Base-by-base conservation (phyloP, 495 filamentous ascomycete species). In the Cetradonia linearis region DNA sequence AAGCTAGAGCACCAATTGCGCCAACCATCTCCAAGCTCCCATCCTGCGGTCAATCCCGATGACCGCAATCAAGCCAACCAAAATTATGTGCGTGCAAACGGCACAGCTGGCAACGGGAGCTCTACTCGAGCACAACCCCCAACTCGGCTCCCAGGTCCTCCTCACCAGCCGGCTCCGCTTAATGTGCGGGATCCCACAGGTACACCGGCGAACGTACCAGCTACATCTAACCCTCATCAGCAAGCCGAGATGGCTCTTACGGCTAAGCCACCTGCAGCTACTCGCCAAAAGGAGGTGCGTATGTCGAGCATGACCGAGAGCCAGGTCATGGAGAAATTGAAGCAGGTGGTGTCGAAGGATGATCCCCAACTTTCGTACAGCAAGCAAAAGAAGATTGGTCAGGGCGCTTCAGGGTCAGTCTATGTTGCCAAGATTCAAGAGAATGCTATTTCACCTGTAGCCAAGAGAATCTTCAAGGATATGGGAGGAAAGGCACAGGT, bases 361-460 rank as follows among this genome's bases (percentile, higher is more conserved):
- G 90, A 94, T 67, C 93, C 93, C 20, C 86, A 91, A 61, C 77
- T 90, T 56, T 90, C 89, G 5, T 98, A 98, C 72, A 88, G 88
- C 66, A 98, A 98, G 76, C 92, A 97, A 70, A 96, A 96, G 78
- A 98, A 98, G 79, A 96, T 98, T 70, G 93, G 93, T 10, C 94
- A 97, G 70, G 93, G 93, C 70, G 93, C 93, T 62, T 96, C 93
- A 31, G 93, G 93, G 55, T 96, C 92, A 31, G 93, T 98, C 38
- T 98, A 98, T 70, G 94, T 98, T 62, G 93, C 93, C 46, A 91
- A 92, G 64, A 85, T 96, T 55, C 89, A 89, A 67, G 85, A 91
- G 61, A 77, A 77, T 63, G 83, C 89, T 33, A 76, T 80, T 44
- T 87, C 86, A 18, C 67, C 75, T 20, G 79, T 84, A 62, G 86